Conservation (phyloP, 805 yeast genomes). For the Yamadazyma nakazawae region DNA sequence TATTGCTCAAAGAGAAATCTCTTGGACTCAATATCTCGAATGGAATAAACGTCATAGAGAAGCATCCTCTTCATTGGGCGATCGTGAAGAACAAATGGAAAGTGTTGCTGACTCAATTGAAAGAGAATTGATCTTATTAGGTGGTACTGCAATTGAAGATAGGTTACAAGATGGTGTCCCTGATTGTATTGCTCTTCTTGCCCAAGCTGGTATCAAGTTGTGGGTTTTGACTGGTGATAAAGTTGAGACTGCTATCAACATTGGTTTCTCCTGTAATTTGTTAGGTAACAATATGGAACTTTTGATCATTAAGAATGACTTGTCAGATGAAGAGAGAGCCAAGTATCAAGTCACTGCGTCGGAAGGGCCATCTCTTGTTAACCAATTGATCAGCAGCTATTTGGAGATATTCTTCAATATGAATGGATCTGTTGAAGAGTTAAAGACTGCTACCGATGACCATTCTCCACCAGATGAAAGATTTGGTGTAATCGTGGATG, state of each 20-base stretch:
- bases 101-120: slow-evolving; percentile 73
- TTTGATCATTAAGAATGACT: slow-evolving; percentile 48
- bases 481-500: slow-evolving; percentile 73
- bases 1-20: slow-evolving; percentile 66
- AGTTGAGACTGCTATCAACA: slow-evolving; percentile 86
- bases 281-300: slow-evolving; percentile 75
- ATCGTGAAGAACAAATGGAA: slow-evolving; percentile 72
- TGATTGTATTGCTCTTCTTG: slow-evolving; percentile 67
- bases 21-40: slow-evolving; percentile 56
- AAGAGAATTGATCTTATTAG: slow-evolving; percentile 58
- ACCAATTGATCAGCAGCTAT: slow-evolving; percentile 35
- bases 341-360: slow-evolving; percentile 23
- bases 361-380: slow-evolving; percentile 20
- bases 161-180: slow-evolving; percentile 85
- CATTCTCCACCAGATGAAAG: slow-evolving; percentile 69
- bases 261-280: slow-evolving; percentile 81
- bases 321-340: slow-evolving; percentile 24
- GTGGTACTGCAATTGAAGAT: slow-evolving; percentile 88
- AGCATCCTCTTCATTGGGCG: slow-evolving; percentile 61
- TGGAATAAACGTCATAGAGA: slow-evolving; percentile 63
- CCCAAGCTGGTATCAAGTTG: slow-evolving; percentile 74
- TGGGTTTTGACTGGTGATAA: slow-evolving; percentile 90
- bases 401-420: slow-evolving; percentile 53
- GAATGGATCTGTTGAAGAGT: slow-evolving; percentile 56
- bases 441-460: slow-evolving; percentile 46